Evolutionary conservation across 169 alveolate species (phyloP), one percentile per base, ranked within the genome.

Genomic region (Eimeria maxima): DNA sequence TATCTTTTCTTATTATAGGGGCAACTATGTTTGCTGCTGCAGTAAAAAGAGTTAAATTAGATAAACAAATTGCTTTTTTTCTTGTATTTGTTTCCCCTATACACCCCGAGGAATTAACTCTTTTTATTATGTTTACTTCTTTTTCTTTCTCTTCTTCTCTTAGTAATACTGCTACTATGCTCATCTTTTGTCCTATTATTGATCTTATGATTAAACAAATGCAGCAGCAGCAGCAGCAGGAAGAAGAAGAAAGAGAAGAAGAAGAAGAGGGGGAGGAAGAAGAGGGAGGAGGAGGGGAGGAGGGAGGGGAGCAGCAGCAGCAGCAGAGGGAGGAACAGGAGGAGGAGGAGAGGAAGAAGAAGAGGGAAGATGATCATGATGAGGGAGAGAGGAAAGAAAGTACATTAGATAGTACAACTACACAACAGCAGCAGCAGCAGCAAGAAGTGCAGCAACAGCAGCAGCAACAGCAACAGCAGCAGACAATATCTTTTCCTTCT

Each of bases 11-110:
- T 24, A 92, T 92, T 33, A 29, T 92, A 65, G 95, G 95, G 18
- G 67, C 95, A 3, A 57, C 92, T 45, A 84, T 92, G 67, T 33
- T 92, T 71, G 95, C 89, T 11, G 91, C 95, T 14, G 84, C 95
- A n/a, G 63, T 92, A 27, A 14, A 63, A 24, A 22, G 95, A 11
- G 87, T 86, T 6, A 86, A 69, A n/a, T 47, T 92, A 73, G 92
- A 92, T 45, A 29, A 16, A 14, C 74, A 84, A 13, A 57, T 57
- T 2, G 80, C 95, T 3, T 10, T 45, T 55, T 42, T 69, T 55
- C 87, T 92, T 6, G 29, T 55, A 20, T 24, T 47, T 65, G 78
- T 74, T 0, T 92, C 86, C 47, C 83, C 83, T 27, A 45, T 47
- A 27, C 83, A 92, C 57, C 86, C 95, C 3, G 86, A 84, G 57